Evolutionary conservation across 495 filamentous ascomycete species (phyloP), one percentile per base, ranked within the genome.

Genomic region (Amorphotheca resinae): DNA sequence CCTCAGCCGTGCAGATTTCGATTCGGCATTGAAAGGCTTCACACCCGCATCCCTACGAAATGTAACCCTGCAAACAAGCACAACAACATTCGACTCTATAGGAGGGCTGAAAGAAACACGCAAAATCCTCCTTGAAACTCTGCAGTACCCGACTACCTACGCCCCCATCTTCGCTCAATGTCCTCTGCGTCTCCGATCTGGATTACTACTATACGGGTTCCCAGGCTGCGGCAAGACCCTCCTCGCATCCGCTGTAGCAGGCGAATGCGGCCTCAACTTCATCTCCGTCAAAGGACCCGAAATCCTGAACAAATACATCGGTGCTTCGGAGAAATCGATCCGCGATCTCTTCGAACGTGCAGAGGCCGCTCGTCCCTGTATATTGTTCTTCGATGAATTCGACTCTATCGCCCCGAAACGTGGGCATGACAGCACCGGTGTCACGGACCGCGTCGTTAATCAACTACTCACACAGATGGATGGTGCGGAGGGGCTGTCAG

Each of bases 381-480:
- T 98, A 7, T 66, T 98, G 1, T 98, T 98, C 68, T 96, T 98
- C 53, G 91, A 98, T 57, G 91, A 98, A 58, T 96, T 96, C 54
- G 91, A 98, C 61, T 85, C 80, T 46, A 95, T 98, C 42, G 91
- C 91, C 1, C 93, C 91, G 5, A 96, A 95, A 67, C 77, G 91
- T 61, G 91, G 93, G 0, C 93, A 96, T 56, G 93, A 96, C 52
- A 87, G 80, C 7, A 96, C 93, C 0, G 91, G 93, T 37, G 91
- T 98, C 21, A 96, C 93, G 0, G 93, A 96, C 59, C 77, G 91
- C n/a, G 91, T 98, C 1, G 91, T 98, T 51, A 96, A 96, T 57
- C 93, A 96, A 66, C 75, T 98, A 34, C 68, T 98, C 7, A 98
- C 91, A 3, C 93, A 95, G 61, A 98, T 98, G 93, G 91, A 98